Conservation (phyloP, 805 yeast genomes). For the Komagataella ulmi region DNA sequence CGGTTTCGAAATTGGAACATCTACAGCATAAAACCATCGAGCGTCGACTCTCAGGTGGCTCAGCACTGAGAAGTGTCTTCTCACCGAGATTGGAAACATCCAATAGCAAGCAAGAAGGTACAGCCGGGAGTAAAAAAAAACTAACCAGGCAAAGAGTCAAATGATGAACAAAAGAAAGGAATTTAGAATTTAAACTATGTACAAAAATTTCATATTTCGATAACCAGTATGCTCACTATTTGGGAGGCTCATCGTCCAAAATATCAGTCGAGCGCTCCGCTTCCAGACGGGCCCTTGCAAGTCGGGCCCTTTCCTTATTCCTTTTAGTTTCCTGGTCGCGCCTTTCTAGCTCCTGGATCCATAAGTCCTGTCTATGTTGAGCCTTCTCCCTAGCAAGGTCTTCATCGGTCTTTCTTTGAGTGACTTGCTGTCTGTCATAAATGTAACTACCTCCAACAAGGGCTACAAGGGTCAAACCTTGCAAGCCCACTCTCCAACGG, state of each 20-base stretch:
- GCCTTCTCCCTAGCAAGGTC: slow-evolving; percentile 68
- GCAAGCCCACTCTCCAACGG: slow-evolving; percentile 81
- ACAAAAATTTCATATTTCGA: not conserved
- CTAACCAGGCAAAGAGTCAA: not conserved
- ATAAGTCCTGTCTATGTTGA: slow-evolving; percentile 66
- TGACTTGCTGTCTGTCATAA: slow-evolving; percentile 39
- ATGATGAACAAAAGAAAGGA: not conserved
- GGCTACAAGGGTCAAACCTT: slow-evolving; percentile 73
- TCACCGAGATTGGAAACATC: not conserved
- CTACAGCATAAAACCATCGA: slow-evolving; percentile 79
- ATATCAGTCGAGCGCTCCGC: not conserved
- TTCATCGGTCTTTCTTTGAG: slow-evolving; percentile 38
- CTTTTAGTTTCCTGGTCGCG: slow-evolving; percentile 63
- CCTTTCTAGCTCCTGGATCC: slow-evolving; percentile 87
- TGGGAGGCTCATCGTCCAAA: not conserved
- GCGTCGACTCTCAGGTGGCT: not conserved
- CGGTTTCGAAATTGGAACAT: slow-evolving; percentile 61
- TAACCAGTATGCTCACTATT: not conserved
- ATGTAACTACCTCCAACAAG: slow-evolving; percentile 67
- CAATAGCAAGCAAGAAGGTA: not conserved
- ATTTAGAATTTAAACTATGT: not conserved
- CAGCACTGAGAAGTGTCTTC: not conserved
- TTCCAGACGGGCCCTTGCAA: slow-evolving; percentile 22
- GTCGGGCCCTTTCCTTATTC: slow-evolving; percentile 55
- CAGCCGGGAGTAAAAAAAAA: not conserved